Evolutionary conservation across 1,284 basidiomycete species (phyloP), one percentile per base, ranked within the genome.

Genomic region (Coniferiporia weirii): DNA sequence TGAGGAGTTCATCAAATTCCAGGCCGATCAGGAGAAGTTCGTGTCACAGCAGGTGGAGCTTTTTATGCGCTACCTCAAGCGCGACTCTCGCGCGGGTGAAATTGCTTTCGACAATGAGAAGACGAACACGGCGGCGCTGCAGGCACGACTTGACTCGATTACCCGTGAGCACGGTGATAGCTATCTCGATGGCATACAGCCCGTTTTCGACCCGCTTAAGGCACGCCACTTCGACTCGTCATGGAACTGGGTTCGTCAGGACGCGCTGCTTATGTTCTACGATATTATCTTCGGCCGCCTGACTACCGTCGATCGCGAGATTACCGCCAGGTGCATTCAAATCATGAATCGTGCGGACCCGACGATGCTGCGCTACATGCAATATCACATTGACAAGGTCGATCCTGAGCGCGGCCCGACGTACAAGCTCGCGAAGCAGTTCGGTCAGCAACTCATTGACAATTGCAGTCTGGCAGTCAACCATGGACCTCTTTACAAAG

Each of bases 231-330:
- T 99, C 78, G 95, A 98, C 72, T 98, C 95, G 9, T 94, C 90
- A 10, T 99, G 96, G 96, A 99, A 99, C 73, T 99, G 96, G 97
- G 95, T 92, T 54, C 88, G 96, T 65, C 95, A 98, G 75, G 94
- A 96, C 64, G 93, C 95, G 27, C 80, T 98, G 45, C 79, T 92
- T 62, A 93, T 98, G 90, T 98, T 89, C 77, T 98, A 95, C 76
- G 95, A 98, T 71, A 96, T 98, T 73, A 93, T 98, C 70, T 95
- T 95, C 67, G 96, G 96, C 51, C 87, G 90, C 50, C 83, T 97
- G 62, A 95, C 89, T 35, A 93, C 93, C 34, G 91, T 97, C 66
- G 95, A 97, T 66, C 86, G 89, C 59, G 93, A 95, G 72, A 94
- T 97, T 74, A 97, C 95, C n/a, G 93, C 93, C 66, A 90, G 95